Evolutionary conservation across 1,284 basidiomycete species (phyloP).

Genomic region (Trichosporon sp.): DNA sequence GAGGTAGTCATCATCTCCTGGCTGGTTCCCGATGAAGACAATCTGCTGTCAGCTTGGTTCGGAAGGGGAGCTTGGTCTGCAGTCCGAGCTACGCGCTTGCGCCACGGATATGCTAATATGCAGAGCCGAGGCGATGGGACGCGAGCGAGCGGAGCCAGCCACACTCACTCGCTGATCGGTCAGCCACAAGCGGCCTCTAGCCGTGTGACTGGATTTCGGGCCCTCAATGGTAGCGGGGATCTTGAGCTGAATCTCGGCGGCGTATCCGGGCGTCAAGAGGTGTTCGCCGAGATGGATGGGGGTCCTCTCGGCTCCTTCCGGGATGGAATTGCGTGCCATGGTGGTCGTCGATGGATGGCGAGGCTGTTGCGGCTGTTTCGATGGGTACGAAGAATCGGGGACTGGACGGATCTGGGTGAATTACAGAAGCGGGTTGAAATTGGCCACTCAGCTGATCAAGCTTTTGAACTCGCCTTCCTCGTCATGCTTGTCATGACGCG

Average conservation of each 20-base stretch:
- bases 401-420: neutral
- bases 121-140: neutral
- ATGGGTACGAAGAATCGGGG: neutral
- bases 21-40: constrained; percentile 24
- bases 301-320: constrained; percentile 8
- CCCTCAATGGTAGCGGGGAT: constrained; percentile 42
- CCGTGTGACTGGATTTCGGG: constrained; percentile 36
- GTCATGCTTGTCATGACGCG: neutral
- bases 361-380: neutral
- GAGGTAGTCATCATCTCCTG: constrained; percentile 7
- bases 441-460: constrained; percentile 4
- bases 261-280: constrained; percentile 28
- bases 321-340: constrained; percentile 21
- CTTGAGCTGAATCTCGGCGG: constrained; percentile 34
- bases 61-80: neutral
- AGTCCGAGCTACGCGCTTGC: neutral
- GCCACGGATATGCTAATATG: neutral
- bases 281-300: constrained; percentile 28
- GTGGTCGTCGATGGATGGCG: neutral
- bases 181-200: constrained; percentile 37
- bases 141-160: neutral
- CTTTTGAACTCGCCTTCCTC: constrained; percentile 4
- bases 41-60: constrained; percentile 19
- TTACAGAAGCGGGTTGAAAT: neutral
- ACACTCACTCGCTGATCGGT: constrained; percentile 40